Evolutionary conservation across 169 alveolate species (phyloP).

Genomic region (Plasmodium gallinaceum): DNA sequence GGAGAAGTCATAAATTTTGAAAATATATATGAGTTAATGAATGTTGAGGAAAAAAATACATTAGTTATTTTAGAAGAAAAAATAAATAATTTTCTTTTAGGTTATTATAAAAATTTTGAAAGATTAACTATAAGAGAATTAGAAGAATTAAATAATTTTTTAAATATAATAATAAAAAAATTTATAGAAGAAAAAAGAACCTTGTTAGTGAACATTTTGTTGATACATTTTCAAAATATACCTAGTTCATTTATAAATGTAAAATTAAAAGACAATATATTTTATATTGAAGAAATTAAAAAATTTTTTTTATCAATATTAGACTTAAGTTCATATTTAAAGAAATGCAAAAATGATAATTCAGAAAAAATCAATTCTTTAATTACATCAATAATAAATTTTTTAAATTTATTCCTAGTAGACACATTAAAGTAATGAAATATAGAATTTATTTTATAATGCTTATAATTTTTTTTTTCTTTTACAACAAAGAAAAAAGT

Average conservation of each 20-base stretch:
- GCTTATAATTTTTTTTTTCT: neutral
- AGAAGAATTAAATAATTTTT: conserved; percentile 33
- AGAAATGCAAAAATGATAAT: neutral
- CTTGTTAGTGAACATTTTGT: conserved; percentile 4
- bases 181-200: conserved; percentile 22
- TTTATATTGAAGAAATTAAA: conserved; percentile 12
- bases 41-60: neutral
- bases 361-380: too few species aligned
- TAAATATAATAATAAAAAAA: conserved; percentile 30
- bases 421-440: neutral
- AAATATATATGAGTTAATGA: conserved; percentile 14
- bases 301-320: conserved; percentile 19
- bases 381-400: neutral
- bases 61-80: conserved; percentile 7
- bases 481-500: neutral
- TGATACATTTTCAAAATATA: conserved; percentile 27
- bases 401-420: neutral
- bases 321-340: conserved; percentile 21
- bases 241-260: conserved; percentile 16
- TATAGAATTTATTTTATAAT: neutral
- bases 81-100: conserved; percentile 18
- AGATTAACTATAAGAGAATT: conserved; percentile 11
- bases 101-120: conserved; percentile 19
- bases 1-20: conserved; percentile 5
- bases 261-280: conserved; percentile 25